These are phyloP conservation scores for Barnettozyma californica DNA, from an alignment of 805 yeast species.

Conservation along the genomic window DNA sequence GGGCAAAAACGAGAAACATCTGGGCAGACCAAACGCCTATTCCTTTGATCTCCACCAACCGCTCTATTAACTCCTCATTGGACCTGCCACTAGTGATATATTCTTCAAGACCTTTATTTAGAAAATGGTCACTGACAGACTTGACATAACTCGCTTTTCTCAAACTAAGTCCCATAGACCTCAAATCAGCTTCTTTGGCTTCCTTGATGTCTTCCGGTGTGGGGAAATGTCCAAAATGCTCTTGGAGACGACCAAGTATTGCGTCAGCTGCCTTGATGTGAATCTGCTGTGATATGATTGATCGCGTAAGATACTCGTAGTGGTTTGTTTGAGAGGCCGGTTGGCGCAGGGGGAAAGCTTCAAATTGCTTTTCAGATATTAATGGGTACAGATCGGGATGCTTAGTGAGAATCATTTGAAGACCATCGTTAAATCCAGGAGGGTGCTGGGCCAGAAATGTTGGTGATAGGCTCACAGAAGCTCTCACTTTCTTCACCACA, in stretches of 20 bases:
- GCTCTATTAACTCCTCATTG: constrained; percentile 43
- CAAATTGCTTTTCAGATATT: constrained; percentile 25
- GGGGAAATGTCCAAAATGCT: constrained; percentile 28
- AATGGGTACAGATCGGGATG: constrained; percentile 34
- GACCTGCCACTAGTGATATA: constrained; percentile 9
- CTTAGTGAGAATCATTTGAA: constrained; percentile 27
- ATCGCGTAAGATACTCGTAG: constrained; percentile 37
- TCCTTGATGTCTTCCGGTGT: constrained; percentile 43
- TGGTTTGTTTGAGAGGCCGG: constrained; percentile 24
- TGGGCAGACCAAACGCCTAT: constrained; percentile 85
- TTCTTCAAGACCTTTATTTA: constrained; percentile 29
- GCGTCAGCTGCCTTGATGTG: constrained; percentile 77
- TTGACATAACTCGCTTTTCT: constrained; percentile 62
- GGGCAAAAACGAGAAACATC: constrained; percentile 75
- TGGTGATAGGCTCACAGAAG: constrained; percentile 19
- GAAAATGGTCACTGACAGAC: constrained; percentile 48
- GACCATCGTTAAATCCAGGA: constrained; percentile 30
- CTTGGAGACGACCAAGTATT: constrained; percentile 45
- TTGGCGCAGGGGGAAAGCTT: constrained; percentile 19
- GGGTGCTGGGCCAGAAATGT: constrained; percentile 25
- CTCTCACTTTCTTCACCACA: constrained; percentile 11
- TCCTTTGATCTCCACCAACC: constrained; percentile 55
- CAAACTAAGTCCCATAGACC: constrained; percentile 62
- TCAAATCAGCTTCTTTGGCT: constrained; percentile 40
- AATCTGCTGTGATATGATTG: constrained; percentile 67